Base-by-base conservation (phyloP, 2,329 filamentous ascomycete genomes). In the Allantophomopsis lycopodina region DNA sequence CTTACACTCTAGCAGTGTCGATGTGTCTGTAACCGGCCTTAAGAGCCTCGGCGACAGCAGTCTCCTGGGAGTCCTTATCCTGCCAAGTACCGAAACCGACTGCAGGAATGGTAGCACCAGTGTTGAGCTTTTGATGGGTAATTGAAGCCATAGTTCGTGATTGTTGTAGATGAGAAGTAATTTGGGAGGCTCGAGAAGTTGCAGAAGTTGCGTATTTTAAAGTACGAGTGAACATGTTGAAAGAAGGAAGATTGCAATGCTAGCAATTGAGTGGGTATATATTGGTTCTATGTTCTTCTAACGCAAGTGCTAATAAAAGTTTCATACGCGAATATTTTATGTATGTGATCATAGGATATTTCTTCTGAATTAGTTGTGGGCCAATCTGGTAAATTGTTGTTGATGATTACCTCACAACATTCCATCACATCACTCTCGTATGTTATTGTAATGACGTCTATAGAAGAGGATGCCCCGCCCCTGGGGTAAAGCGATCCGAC, bases 1-100 rank as follows among this genome's bases (percentile, higher is more conserved):
- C 57, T 56, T 36, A 28, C 23, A 28, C 23, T 28, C 61, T 61
- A 12, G 69, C 68, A 20, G 60, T 62, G 53, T 73, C 69, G 42
- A 68, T 61, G 42, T 66, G 63, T 35, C 42, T 42, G 37, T 43
- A 48, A 8, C 51, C 51, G 18, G 51, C 48, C 38, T 57, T 56
- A 32, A 69, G 57, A 44, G 71, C 71, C 31, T 57, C 54, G 14
- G 61, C 57, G 7, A 72, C 66, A 14, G 66, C 66, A 10, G 42
- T 42, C 13, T 51, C 48, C 15, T 61, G 53, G 40, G 65, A 63
- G 28, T 69, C 66, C 44, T 68, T 62, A 41, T 63, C 48, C 37
- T 50, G 50, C 60, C 61, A 64, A 18, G 60, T 64, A 7, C 62
- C 62, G 16, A 64, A 58, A 31, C 64, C 65, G 20, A 69, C 52